Conservation (phyloP, 805 yeast species). For the Ogataea corticis region DNA sequence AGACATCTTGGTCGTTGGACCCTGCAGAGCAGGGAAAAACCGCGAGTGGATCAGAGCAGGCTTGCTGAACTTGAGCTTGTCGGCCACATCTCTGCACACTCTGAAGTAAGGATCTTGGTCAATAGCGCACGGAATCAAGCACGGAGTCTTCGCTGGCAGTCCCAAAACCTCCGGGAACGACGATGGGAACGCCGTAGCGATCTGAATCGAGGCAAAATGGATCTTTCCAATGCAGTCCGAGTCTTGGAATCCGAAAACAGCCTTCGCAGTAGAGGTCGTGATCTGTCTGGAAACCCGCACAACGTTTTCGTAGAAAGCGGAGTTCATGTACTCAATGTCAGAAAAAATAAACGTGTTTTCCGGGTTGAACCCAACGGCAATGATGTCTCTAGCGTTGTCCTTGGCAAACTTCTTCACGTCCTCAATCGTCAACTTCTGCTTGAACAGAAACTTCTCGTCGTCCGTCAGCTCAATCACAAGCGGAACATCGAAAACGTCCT, state of each 20-base stretch:
- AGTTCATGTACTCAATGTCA: constrained; percentile 90
- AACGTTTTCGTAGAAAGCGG: constrained; percentile 90
- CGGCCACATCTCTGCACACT: constrained; percentile 96
- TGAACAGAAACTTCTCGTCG: constrained; percentile 95
- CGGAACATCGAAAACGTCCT: constrained; percentile 96
- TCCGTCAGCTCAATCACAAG: constrained; percentile 92
- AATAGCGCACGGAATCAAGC: constrained; percentile 97
- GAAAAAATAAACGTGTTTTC: constrained; percentile 94
- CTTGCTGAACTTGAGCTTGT: constrained; percentile 83
- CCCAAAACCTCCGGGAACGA: constrained; percentile 94
- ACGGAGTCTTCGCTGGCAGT: constrained; percentile 85
- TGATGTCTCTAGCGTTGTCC: constrained; percentile 89
- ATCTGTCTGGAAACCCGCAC: constrained; percentile 91
- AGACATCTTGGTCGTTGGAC: constrained; percentile 94
- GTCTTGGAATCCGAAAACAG: constrained; percentile 95
- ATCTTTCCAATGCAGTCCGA: constrained; percentile 92
- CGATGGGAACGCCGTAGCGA: constrained; percentile 93
- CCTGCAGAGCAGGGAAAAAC: constrained; percentile 98
- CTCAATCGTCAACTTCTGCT: constrained; percentile 82
- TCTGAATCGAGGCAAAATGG: constrained; percentile 95
- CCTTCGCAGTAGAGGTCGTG: constrained; percentile 94
- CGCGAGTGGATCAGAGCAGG: constrained; percentile 92
- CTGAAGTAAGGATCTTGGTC: constrained; percentile 99
- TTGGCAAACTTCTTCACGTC: constrained; percentile 80
- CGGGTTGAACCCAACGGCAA: constrained; percentile 92